Evolutionary conservation across 2,329 filamentous ascomycete genomes (phyloP), one percentile per base, ranked within the genome.

Genomic region (Sporothrix humicola): DNA sequence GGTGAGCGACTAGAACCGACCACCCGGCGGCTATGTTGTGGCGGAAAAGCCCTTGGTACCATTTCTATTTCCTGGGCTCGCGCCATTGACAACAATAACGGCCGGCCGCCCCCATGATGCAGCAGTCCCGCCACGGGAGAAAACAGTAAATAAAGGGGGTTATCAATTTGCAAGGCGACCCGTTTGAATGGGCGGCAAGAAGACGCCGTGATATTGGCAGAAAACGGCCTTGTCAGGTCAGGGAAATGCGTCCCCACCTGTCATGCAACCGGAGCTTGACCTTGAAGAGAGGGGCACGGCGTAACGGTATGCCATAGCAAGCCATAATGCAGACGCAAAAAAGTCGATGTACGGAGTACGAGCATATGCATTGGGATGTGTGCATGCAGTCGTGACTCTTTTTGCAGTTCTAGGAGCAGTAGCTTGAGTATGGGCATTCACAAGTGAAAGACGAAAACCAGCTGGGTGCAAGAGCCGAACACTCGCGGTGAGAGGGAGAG

Each of bases 181-280:
- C 15, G 37, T 50, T 44, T 65, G 58, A 37, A 37, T 72, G 70
- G 31, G 46, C 58, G 48, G 59, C 59, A 72, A 52, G 70, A 20
- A 65, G 20, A 48, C 42, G 42, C 37, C 37, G 61, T 20, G 42
- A 48, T 23, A 65, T 48, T 66, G 20, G 56, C n/a, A 72, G 58
- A 3, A 63, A 50, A 54, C 50, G 31, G 58, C 50, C 46, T 66
- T 63, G 59, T n/a, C 59, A 50, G 70, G 70, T 20, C 37, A 73
- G 56, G 52, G 59, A 79, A 79, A 78, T 81, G 79, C 79, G 80
- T 78, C 79, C 76, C 80, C 79, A 80, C 79, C 79, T 80, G 79
- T 78, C 78, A 81, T 80, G 78, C 78, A 80, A 79, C 80, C 77
- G 78, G 77, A 77, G 79, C 76, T 75, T 77, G 77, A 79, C 76